Percentiles rank a stretch among this genome's conserved stretches.
Conservation (phyloP, 2,329 filamentous ascomycete genomes). For the Beauveria rudraprayagi region DNA sequence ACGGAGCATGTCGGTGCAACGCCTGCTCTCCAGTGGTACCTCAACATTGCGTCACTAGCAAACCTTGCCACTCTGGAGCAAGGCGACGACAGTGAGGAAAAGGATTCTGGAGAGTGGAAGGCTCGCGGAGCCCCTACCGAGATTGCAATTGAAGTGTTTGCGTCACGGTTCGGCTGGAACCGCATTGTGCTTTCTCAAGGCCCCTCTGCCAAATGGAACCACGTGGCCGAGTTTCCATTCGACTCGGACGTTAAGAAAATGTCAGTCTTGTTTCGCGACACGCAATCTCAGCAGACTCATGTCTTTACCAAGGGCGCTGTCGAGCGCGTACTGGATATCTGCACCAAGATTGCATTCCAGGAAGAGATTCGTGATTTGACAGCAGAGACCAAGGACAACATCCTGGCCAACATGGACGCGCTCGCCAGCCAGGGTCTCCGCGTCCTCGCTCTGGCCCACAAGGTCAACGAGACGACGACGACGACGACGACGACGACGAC, state of each 20-base stretch:
- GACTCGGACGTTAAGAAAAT: constrained; percentile 52
- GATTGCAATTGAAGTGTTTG: constrained; percentile 51
- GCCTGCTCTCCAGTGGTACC: constrained; percentile 37
- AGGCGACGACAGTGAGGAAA: constrained; percentile 18
- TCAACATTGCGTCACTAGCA: constrained; percentile 51
- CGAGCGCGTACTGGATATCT: constrained; percentile 55
- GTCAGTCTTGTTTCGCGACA: constrained; percentile 43
- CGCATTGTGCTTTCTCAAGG: constrained; percentile 23
- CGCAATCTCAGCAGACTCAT: constrained; percentile 22
- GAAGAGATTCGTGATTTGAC: constrained; percentile 26
- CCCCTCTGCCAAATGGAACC: constrained; percentile 24
- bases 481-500: constrained; percentile 1
- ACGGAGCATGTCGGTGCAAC: constrained; percentile 30
- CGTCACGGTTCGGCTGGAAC: constrained; percentile 41
- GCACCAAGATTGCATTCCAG: constrained; percentile 38
- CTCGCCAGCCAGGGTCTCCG: constrained; percentile 58
- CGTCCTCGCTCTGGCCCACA: constrained; percentile 53
- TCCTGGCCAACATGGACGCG: constrained; percentile 58
- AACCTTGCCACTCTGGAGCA: constrained; percentile 53
- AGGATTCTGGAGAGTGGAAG: constrained; percentile 28
- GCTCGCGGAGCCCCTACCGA: constrained; percentile 44
- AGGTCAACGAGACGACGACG: constrained; percentile 3
- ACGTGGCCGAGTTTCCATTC: constrained; percentile 47
- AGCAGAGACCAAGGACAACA: constrained; percentile 35
- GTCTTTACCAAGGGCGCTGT: constrained; percentile 57